Percentiles rank a stretch among this genome's conserved stretches.
Evolutionary conservation across 129 eudicot genomes (phyloP).

Genomic region (Lactuca sativa): DNA sequence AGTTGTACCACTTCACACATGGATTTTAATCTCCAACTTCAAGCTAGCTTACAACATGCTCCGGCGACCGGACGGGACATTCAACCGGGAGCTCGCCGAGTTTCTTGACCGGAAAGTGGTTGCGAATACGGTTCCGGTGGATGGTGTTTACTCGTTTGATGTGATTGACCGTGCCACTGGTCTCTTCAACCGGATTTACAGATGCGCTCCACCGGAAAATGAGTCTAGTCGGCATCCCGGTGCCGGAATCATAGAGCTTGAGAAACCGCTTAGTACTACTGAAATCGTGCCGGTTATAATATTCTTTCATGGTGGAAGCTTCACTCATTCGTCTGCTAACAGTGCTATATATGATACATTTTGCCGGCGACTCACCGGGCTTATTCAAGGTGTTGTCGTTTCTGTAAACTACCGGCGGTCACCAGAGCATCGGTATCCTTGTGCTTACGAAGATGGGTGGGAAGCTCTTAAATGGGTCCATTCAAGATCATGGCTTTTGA

Average conservation of each 20-base stretch:
- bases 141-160: slow-evolving; percentile 90
- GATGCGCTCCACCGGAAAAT: slow-evolving; percentile 41
- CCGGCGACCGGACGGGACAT: slow-evolving; percentile 93
- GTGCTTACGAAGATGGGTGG: slow-evolving; percentile 97
- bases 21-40: slow-evolving; percentile 90
- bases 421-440: slow-evolving; percentile 80
- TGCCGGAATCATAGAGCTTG: slow-evolving; percentile 45
- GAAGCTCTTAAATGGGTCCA: slow-evolving; percentile 87
- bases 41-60: slow-evolving; percentile 89
- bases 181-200: slow-evolving; percentile 72
- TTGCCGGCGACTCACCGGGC: slow-evolving; percentile 69
- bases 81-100: slow-evolving; percentile 83
- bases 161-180: slow-evolving; percentile 69
- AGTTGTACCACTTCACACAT: slow-evolving; percentile 91
- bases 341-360: slow-evolving; percentile 86
- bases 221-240: slow-evolving; percentile 35
- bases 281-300: slow-evolving; percentile 81
- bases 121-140: slow-evolving; percentile 73
- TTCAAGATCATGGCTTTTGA: slow-evolving; percentile 73
- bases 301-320: slow-evolving; percentile 94
- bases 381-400: slow-evolving; percentile 69
- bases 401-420: slow-evolving; percentile 87
- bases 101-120: slow-evolving; percentile 88
- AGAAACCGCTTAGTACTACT: slow-evolving; percentile 62
- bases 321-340: slow-evolving; percentile 84